Percentiles rank a stretch among this genome's conserved stretches.
Evolutionary conservation across 495 filamentous ascomycete species (phyloP).

Genomic region (Thozetella sp.): DNA sequence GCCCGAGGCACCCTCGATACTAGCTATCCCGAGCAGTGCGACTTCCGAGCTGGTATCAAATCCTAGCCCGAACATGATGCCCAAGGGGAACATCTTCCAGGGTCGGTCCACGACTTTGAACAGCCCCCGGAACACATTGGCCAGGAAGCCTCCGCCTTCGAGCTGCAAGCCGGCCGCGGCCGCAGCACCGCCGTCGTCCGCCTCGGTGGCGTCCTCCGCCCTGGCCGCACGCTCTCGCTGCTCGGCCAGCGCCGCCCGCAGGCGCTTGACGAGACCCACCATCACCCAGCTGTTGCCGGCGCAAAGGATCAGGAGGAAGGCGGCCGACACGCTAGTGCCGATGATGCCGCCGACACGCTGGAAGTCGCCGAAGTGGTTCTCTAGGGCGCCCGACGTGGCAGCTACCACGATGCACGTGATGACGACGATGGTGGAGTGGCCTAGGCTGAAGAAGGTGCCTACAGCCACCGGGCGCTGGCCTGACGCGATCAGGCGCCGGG

Average conservation of each 20-base stretch:
- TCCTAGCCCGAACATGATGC: slow-evolving; percentile 87
- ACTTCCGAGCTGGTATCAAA: slow-evolving; percentile 97
- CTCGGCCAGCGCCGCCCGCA: slow-evolving; percentile 58
- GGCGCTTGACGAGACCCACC: slow-evolving; percentile 67
- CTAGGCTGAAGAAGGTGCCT: slow-evolving; percentile 93
- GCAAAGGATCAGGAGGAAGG: slow-evolving; percentile 82
- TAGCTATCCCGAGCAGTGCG: slow-evolving; percentile 86
- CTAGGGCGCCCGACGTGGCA: slow-evolving; percentile 81
- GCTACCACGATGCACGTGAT: slow-evolving; percentile 91
- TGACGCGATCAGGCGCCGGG: slow-evolving; percentile 82
- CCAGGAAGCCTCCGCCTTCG: slow-evolving; percentile 76
- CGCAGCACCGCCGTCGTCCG: slow-evolving; percentile 36
- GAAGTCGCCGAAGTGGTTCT: slow-evolving; percentile 77
- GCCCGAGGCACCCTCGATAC: slow-evolving; percentile 79
- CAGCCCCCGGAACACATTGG: slow-evolving; percentile 68
- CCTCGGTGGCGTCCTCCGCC: slow-evolving; percentile 7
- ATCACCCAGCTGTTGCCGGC: slow-evolving; percentile 84
- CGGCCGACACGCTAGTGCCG: slow-evolving; percentile 79
- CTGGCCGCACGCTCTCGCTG: slow-evolving; percentile 19
- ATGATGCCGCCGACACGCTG: slow-evolving; percentile 84
- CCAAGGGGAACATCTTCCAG: slow-evolving; percentile 98
- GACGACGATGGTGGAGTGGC: slow-evolving; percentile 91
- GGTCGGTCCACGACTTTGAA: slow-evolving; percentile 86
- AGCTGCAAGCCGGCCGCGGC: slow-evolving; percentile 66
- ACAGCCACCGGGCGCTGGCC: slow-evolving; percentile 90